These are phyloP conservation scores for Venturia asperata DNA, from an alignment of 2,329 filamentous ascomycete species.

Conservation along the genomic window DNA sequence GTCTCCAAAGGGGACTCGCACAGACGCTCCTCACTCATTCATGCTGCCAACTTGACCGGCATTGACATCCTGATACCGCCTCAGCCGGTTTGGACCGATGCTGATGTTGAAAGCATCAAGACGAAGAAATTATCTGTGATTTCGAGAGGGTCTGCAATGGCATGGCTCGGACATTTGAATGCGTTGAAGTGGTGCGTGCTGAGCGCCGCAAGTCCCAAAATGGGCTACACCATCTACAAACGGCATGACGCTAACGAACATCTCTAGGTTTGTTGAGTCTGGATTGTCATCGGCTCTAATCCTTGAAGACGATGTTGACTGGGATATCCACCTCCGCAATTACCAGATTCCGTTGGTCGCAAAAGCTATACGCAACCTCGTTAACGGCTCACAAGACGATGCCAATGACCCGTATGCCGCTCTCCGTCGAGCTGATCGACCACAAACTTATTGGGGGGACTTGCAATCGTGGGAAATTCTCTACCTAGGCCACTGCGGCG, in stretches of 20 bases:
- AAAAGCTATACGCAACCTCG: slow-evolving; percentile 27
- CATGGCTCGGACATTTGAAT: slow-evolving; percentile 38
- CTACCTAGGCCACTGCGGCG: slow-evolving; percentile 37
- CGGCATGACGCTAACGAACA: neutral
- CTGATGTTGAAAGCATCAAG: slow-evolving; percentile 28
- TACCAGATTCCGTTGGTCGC: slow-evolving; percentile 30
- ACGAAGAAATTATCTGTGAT: slow-evolving; percentile 27
- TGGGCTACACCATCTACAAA: slow-evolving; percentile 19
- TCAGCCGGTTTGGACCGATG: slow-evolving; percentile 34
- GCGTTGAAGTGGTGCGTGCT: slow-evolving; percentile 29
- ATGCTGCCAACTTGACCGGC: slow-evolving; percentile 34
- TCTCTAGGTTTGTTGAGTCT: slow-evolving; percentile 29
- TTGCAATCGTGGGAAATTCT: slow-evolving; percentile 32
- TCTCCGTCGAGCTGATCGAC: slow-evolving; percentile 20
- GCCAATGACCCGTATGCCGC: slow-evolving; percentile 15
- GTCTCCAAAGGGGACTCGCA: slow-evolving; percentile 33
- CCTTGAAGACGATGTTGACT: slow-evolving; percentile 37
- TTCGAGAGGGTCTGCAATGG: slow-evolving; percentile 32
- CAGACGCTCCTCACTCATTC: slow-evolving; percentile 30
- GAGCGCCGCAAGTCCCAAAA: neutral
- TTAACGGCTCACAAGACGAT: neutral
- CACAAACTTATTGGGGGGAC: slow-evolving; percentile 30
- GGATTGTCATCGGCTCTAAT: slow-evolving; percentile 31
- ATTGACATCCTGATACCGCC: slow-evolving; percentile 34
- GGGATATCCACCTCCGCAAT: slow-evolving; percentile 33